phyloP scores from a whole-genome alignment of 306 rosid genomes.

The cucumber (Cucumis sativus) region Cucumber_9930_V3 NC_026657.2:22379501-22380000 shows the following conservation, averaged over 20 bases:
- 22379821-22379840: constrained; percentile 37
- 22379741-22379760: constrained; percentile 66
- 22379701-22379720: constrained; percentile 73
- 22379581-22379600: constrained; percentile 76
- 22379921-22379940: background rate
- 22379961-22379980: background rate
- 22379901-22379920: background rate
- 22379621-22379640: constrained; percentile 92
- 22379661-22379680: constrained; percentile 67
- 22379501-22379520: constrained; percentile 56
- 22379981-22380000: background rate
- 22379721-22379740: constrained; percentile 69
- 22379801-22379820: constrained; percentile 94
- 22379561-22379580: constrained; percentile 73
- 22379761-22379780: constrained; percentile 57
- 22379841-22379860: background rate
- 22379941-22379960: background rate
- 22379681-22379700: constrained; percentile 91
- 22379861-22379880: background rate
- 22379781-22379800: constrained; percentile 82
- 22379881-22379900: background rate
- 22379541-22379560: constrained; percentile 52
- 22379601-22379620: constrained; percentile 95
- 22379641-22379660: constrained; percentile 84
- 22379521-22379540: constrained; percentile 56